These are phyloP conservation scores for Tetragonia tetragonoides DNA, from an alignment of 148 eudicot genomes.

Conservation along the genomic window DNA sequence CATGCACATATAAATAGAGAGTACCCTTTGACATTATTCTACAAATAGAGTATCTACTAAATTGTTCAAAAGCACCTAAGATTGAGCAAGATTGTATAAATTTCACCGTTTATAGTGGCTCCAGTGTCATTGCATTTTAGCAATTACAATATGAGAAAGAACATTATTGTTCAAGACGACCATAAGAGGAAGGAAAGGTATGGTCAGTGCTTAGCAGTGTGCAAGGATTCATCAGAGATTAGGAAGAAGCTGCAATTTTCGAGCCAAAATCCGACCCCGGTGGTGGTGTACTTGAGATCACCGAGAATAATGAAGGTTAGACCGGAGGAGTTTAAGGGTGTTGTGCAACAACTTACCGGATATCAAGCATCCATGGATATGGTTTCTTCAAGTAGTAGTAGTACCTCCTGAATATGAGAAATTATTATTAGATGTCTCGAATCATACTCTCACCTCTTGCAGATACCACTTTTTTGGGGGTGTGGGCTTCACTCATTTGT, in stretches of 20 bases:
- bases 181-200: neutral
- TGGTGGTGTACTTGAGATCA: slow-evolving; percentile 18
- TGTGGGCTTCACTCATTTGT: too few species aligned
- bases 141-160: neutral
- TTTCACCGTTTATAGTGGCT: too few species aligned
- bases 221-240: slow-evolving; percentile 8
- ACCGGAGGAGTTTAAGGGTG: slow-evolving; percentile 30
- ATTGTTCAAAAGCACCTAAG: too few species aligned
- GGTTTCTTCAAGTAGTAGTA: neutral
- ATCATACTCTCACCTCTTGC: too few species aligned
- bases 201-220: neutral
- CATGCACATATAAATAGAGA: slow-evolving; percentile 2
- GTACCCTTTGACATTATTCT: neutral
- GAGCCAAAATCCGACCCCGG: slow-evolving; percentile 5
- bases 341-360: slow-evolving; percentile 34
- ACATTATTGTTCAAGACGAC: neutral
- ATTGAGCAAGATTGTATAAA: too few species aligned
- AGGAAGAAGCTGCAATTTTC: slow-evolving; percentile 9
- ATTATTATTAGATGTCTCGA: too few species aligned
- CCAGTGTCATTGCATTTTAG: neutral
- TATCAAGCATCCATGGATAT: slow-evolving; percentile 15
- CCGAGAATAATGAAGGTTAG: slow-evolving; percentile 24
- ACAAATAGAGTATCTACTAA: too few species aligned
- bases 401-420: neutral
- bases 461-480: too few species aligned